phyloP scores from a whole-genome alignment of 306 rosid species.

The Datisca glomerata region DNA sequence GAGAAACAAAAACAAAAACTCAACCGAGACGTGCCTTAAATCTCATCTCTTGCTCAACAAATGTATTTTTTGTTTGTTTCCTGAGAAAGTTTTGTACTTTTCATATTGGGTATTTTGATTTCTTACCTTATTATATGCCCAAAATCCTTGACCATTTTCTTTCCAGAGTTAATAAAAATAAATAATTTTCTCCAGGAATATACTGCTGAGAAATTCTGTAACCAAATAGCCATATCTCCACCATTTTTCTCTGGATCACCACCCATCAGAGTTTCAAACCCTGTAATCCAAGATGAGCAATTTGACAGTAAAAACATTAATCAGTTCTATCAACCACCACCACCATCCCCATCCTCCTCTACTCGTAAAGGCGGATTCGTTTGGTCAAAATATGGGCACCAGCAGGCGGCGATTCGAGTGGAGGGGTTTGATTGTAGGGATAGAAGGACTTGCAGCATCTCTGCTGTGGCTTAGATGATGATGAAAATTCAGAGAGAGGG shows the following conservation, averaged over 20 bases:
- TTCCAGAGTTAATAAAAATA: background rate
- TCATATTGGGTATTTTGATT: background rate
- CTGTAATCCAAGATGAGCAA: background rate
- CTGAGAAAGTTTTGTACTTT: no score
- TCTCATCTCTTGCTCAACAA: no score
- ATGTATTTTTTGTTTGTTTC: no score
- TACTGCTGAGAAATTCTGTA: background rate
- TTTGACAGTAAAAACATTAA: background rate
- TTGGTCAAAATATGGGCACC: background rate
- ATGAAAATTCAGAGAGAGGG: no score
- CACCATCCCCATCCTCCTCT: no score
- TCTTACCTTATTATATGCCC: background rate
- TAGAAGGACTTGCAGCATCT: background rate
- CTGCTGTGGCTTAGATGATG: background rate
- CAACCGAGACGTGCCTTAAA: no score
- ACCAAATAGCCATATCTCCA: background rate
- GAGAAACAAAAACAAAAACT: no score
- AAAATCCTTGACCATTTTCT: background rate
- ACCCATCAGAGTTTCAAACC: background rate
- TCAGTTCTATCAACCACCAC: background rate
- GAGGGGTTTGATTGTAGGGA: background rate
- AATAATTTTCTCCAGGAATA: background rate
- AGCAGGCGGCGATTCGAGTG: background rate
- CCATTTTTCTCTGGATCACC: background rate
- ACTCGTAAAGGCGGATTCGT: background rate